Conservation (phyloP, 148 eudicot species). For the Cornus suecica region DNA sequence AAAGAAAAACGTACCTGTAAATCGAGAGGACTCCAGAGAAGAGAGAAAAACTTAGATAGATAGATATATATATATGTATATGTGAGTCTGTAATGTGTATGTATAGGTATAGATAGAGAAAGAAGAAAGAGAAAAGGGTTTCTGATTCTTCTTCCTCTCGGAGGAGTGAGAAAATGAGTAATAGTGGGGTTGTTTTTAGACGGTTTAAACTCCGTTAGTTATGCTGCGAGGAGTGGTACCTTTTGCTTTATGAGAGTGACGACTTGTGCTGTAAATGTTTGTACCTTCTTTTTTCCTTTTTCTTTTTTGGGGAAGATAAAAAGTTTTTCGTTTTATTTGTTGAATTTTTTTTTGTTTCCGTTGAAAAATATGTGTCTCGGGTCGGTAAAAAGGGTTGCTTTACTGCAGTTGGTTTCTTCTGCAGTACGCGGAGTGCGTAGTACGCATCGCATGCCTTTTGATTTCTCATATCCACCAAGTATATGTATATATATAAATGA, state of each 20-base stretch:
- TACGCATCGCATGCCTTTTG: constrained; percentile 31
- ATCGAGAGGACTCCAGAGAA: constrained; percentile 16
- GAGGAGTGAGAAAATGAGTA: constrained; percentile 4
- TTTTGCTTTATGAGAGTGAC: too few relatives aligned
- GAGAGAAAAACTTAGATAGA: constrained; percentile 20
- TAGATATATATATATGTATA: not conserved
- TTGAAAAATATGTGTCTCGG: not conserved
- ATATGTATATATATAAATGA: too few relatives aligned
- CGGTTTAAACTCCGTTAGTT: constrained; percentile 23
- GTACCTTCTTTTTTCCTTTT: not conserved
- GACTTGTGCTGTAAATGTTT: not conserved
- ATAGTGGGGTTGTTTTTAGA: constrained; percentile 32
- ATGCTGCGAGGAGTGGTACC: too few relatives aligned
- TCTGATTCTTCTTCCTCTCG: constrained; percentile 36
- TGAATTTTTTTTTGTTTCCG: not conserved
- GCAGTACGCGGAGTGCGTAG: constrained; percentile 32
- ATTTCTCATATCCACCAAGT: too few relatives aligned
- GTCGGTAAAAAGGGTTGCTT: not conserved
- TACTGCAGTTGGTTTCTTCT: constrained; percentile 11
- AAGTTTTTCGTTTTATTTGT: not conserved
- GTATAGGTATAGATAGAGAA: constrained; percentile 1
- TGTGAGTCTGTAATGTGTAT: not conserved
- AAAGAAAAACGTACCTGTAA: constrained; percentile 11
- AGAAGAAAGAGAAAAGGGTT: constrained; percentile 14
- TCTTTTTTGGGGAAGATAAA: not conserved